A percentile compares a stretch with the other conserved stretches of the same genome.
Evolutionary conservation across 148 eudicot genomes (phyloP).

Genomic region (Arctostaphylos glauca): DNA sequence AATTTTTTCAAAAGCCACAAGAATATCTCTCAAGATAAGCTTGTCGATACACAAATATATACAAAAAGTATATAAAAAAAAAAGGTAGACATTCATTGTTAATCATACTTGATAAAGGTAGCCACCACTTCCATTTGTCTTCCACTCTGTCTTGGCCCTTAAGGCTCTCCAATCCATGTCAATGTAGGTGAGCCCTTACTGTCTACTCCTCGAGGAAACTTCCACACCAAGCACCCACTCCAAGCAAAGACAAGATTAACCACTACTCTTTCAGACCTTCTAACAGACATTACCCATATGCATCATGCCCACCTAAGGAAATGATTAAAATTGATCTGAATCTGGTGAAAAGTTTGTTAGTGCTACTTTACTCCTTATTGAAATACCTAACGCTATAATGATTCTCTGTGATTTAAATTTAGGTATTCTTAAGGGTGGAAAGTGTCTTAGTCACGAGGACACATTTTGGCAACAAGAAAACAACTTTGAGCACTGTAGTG

Average conservation of each 20-base stretch:
- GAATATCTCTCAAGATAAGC: no score
- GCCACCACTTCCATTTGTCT: constrained; percentile 26
- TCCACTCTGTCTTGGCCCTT: constrained; percentile 41
- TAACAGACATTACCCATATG: constrained; percentile 2
- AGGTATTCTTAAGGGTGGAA: background rate
- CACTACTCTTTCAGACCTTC: constrained; percentile 27
- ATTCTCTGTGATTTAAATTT: background rate
- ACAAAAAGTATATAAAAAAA: no score
- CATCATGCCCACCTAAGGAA: background rate
- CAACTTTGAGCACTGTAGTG: constrained; percentile 15
- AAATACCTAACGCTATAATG: background rate
- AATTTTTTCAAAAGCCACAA: no score
- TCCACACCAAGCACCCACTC: constrained; percentile 47
- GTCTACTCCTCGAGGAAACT: constrained; percentile 42
- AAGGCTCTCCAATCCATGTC: constrained; percentile 32
- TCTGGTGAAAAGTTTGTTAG: background rate
- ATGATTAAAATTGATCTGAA: background rate
- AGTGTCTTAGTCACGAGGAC: background rate
- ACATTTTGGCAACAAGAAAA: background rate
- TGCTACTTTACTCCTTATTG: background rate
- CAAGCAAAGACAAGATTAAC: constrained; percentile 33
- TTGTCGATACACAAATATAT: background rate
- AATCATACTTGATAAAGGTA: constrained; percentile 21
- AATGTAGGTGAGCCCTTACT: constrained; percentile 47
- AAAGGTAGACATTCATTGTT: background rate